Percentiles rank a stretch among this genome's conserved stretches.
Evolutionary conservation across 805 yeast species (phyloP).

Genomic region (Sungouiella blattae): DNA sequence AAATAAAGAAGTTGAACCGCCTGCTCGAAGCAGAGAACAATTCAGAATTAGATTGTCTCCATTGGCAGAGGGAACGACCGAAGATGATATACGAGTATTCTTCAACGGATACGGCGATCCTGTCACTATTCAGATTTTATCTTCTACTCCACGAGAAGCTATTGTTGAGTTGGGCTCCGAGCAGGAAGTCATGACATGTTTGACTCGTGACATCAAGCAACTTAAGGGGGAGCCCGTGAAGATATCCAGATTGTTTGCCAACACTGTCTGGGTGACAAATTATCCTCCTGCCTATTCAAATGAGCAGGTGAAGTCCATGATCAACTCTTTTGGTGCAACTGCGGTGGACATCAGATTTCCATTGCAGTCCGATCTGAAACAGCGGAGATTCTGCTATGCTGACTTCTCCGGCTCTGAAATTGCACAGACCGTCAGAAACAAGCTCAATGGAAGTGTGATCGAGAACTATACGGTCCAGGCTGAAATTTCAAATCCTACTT

Average conservation of each 20-base stretch:
- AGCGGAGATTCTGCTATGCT: conserved; percentile 71
- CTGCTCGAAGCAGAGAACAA: conserved; percentile 55
- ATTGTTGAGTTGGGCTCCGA: conserved; percentile 55
- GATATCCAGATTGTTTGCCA: conserved; percentile 43
- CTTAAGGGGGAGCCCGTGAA: conserved; percentile 40
- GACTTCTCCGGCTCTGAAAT: conserved; percentile 46
- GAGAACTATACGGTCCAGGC: conserved; percentile 44
- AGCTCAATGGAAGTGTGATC: conserved; percentile 25
- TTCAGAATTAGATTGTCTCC: conserved; percentile 52
- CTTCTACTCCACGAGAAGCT: conserved; percentile 34
- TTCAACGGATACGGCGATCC: conserved; percentile 64
- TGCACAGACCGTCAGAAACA: conserved; percentile 29
- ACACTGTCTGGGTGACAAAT: conserved; percentile 71
- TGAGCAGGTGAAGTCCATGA: conserved; percentile 35
- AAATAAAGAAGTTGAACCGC: not conserved
- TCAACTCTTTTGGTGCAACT: conserved; percentile 32
- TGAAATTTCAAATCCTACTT: conserved; percentile 56
- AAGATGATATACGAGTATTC: conserved; percentile 35
- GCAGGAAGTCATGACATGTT: conserved; percentile 50
- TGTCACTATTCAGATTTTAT: conserved; percentile 26
- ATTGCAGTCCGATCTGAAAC: conserved; percentile 48
- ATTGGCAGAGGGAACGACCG: conserved; percentile 39
- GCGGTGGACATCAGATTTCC: conserved; percentile 60
- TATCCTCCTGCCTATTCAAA: conserved; percentile 56
- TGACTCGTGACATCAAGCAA: conserved; percentile 55